Percentiles rank a stretch among this genome's conserved stretches.
Evolutionary conservation across 306 rosid species (phyloP).

Genomic region (Calophaca sinica): DNA sequence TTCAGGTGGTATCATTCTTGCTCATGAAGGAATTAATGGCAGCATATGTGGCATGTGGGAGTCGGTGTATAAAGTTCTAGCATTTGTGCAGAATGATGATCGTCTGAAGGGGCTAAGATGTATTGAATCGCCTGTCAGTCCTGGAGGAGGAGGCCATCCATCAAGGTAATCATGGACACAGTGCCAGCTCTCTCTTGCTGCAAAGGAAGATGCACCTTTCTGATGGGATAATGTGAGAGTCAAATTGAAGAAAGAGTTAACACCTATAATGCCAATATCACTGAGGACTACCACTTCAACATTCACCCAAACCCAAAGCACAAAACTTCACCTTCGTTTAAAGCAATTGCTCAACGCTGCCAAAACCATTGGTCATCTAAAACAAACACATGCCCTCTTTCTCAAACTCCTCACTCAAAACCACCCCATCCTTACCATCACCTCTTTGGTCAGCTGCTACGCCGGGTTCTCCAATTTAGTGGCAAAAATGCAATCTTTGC

Average conservation of each 20-base stretch:
- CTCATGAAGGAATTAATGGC: conserved; percentile 93
- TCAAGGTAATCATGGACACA: conserved; percentile 84
- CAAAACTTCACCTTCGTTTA: conserved; percentile 18
- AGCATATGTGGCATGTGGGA: conserved; percentile 86
- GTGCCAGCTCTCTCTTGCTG: conserved; percentile 82
- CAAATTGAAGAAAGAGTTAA: conserved; percentile 95
- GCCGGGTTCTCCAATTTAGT: conserved; percentile 34
- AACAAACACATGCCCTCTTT: conserved; percentile 59
- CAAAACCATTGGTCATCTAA: conserved; percentile 52
- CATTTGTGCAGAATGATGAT: conserved; percentile 68
- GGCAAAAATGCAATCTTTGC: conserved; percentile 43
- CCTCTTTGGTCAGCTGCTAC: conserved; percentile 53
- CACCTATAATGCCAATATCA: neutral
- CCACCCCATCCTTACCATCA: conserved; percentile 42
- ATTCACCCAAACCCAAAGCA: conserved; percentile 8
- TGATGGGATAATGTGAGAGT: conserved; percentile 98
- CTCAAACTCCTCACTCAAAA: conserved; percentile 52
- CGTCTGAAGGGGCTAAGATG: conserved; percentile 72
- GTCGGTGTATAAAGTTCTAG: conserved; percentile 78
- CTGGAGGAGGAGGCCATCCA: conserved; percentile 97
- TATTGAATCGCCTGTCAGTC: conserved; percentile 85
- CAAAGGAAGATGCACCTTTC: conserved; percentile 91
- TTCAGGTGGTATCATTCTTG: conserved; percentile 97
- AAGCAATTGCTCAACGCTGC: conserved; percentile 41
- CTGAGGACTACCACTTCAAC: conserved; percentile 18